Percentiles rank a stretch among this genome's conserved stretches.
phyloP scores from a whole-genome alignment of 805 yeast species.

The Saccharomyces jurei region DNA sequence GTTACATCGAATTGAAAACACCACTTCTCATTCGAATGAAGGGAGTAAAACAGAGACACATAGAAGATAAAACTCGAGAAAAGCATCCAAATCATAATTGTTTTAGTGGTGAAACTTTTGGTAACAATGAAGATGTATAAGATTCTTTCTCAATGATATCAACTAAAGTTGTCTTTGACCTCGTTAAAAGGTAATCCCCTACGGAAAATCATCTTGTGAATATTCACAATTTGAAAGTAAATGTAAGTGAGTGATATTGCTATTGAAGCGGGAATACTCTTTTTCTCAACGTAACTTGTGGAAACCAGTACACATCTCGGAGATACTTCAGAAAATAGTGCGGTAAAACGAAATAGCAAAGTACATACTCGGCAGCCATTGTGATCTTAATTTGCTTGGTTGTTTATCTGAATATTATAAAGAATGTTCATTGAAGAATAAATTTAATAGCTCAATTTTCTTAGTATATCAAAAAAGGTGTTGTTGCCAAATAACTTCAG shows the following conservation, averaged over 20 bases:
- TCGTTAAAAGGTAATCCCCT: slow-evolving; percentile 24
- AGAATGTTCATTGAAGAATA: too few species aligned
- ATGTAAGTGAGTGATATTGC: not conserved
- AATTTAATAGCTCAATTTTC: not conserved
- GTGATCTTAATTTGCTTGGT: slow-evolving; percentile 17
- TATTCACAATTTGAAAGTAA: not conserved
- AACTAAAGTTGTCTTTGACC: slow-evolving; percentile 25
- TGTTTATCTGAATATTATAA: slow-evolving; percentile 1
- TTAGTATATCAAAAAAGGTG: not conserved
- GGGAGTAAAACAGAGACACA: slow-evolving; percentile 31
- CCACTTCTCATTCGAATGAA: slow-evolving; percentile 35
- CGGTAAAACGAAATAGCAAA: not conserved
- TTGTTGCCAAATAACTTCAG: not conserved
- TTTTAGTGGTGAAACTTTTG: slow-evolving; percentile 8
- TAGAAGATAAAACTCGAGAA: slow-evolving; percentile 15
- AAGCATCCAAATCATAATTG: not conserved
- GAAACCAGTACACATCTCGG: not conserved
- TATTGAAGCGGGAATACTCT: not conserved
- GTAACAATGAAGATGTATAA: not conserved
- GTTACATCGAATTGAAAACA: slow-evolving; percentile 35
- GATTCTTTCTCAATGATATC: slow-evolving; percentile 3
- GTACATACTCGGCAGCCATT: slow-evolving; percentile 35
- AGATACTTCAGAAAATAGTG: not conserved
- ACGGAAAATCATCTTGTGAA: slow-evolving; percentile 6
- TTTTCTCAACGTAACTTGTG: slow-evolving; percentile 9